Conservation (phyloP, 1,139 yeast genomes). For the Blastobotrys illinoisensis region DNA sequence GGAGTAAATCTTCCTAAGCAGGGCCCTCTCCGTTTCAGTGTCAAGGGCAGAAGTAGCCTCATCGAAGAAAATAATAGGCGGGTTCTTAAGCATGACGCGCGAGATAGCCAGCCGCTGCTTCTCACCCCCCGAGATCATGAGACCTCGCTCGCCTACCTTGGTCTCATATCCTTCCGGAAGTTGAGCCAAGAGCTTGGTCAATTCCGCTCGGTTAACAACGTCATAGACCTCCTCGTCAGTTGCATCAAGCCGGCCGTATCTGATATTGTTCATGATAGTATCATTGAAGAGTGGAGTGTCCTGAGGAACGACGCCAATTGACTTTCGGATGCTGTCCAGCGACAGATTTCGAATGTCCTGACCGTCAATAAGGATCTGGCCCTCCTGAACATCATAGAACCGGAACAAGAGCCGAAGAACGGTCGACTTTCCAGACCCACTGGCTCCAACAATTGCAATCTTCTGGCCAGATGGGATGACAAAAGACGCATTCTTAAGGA, state of each 20-base stretch:
- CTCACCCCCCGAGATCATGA: constrained; percentile 99
- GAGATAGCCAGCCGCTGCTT: constrained; percentile 94
- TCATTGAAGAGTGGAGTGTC: constrained; percentile 96
- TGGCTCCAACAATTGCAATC: constrained; percentile 92
- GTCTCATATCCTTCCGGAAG: constrained; percentile 83
- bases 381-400: constrained; percentile 77
- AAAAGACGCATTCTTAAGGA: constrained; percentile 73
- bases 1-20: constrained; percentile 63
- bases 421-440: constrained; percentile 95
- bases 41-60: constrained; percentile 97
- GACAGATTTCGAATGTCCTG: constrained; percentile 78
- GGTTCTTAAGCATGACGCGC: constrained; percentile 70
- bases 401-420: constrained; percentile 77
- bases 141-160: constrained; percentile 95
- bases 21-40: constrained; percentile 88
- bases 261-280: constrained; percentile 76
- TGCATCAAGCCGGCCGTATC: constrained; percentile 79
- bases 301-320: constrained; percentile 94
- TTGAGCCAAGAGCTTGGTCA: constrained; percentile 56
- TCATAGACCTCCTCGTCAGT: constrained; percentile 62
- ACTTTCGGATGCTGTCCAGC: constrained; percentile 64
- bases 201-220: constrained; percentile 65
- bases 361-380: constrained; percentile 80
- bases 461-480: constrained; percentile 86
- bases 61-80: constrained; percentile 91